Percentiles rank a stretch among this genome's conserved stretches.
These are phyloP conservation scores for Collybia sordida DNA, from an alignment of 768 basidiomycete genomes.

Conservation along the genomic window DNA sequence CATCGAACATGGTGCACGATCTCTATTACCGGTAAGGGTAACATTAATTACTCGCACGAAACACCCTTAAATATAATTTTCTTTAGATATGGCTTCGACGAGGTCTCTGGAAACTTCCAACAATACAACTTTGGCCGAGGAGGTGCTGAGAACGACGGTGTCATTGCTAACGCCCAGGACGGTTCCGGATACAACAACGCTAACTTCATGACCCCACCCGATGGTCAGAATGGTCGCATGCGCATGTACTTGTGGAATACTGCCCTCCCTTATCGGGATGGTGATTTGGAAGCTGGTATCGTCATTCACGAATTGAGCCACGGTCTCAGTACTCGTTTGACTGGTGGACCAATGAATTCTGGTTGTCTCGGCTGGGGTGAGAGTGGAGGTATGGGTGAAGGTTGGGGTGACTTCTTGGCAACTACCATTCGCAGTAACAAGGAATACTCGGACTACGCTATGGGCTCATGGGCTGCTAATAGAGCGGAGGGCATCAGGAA, in stretches of 20 bases:
- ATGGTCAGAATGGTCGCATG: constrained; percentile 88
- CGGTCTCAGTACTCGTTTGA: constrained; percentile 90
- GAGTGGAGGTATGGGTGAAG: constrained; percentile 96
- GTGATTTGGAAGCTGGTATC: constrained; percentile 95
- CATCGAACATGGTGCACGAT: constrained; percentile 78
- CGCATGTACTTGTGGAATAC: constrained; percentile 98
- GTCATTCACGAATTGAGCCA: constrained; percentile 91
- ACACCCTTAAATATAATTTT: not conserved
- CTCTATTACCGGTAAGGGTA: constrained; percentile 64
- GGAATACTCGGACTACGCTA: constrained; percentile 75
- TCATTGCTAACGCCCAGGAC: constrained; percentile 95
- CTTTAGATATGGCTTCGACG: constrained; percentile 85
- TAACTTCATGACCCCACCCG: constrained; percentile 86
- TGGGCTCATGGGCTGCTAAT: constrained; percentile 97
- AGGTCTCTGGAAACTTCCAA: constrained; percentile 94
- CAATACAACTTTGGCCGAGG: constrained; percentile 95
- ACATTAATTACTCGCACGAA: not conserved
- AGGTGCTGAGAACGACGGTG: constrained; percentile 83
- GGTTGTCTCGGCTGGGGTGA: constrained; percentile 97
- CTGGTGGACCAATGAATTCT: constrained; percentile 91
- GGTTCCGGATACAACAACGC: constrained; percentile 92
- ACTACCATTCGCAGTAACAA: constrained; percentile 80
- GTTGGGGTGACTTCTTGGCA: constrained; percentile 94
- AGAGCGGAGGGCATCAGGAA: constrained; percentile 75
- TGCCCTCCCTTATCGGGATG: constrained; percentile 86